phyloP scores from a whole-genome alignment of 75 land plant species.

The Ceratopteris richardii region DNA sequence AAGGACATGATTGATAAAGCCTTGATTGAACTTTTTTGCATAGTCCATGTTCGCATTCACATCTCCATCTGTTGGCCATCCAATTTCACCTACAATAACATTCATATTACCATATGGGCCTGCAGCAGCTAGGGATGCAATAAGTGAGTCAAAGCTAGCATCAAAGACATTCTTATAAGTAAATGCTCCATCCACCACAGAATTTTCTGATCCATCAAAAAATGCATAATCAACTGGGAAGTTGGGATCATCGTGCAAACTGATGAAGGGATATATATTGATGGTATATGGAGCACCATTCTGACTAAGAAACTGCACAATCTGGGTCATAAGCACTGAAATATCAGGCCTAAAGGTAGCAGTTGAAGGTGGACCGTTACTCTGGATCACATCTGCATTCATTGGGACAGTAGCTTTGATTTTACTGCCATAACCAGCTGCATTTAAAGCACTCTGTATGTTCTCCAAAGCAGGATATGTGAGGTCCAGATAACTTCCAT shows the following conservation, averaged over 20 bases:
- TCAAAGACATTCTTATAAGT: conserved; percentile 61
- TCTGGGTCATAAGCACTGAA: conserved; percentile 30
- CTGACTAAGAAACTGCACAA: conserved; percentile 30
- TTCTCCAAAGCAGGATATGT: conserved; percentile 46
- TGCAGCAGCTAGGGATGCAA: conserved; percentile 46
- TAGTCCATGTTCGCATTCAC: conserved; percentile 28
- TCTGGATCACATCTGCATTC: conserved; percentile 44
- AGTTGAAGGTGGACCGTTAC: conserved; percentile 51
- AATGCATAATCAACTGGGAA: conserved; percentile 71
- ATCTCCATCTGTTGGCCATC: conserved; percentile 79
- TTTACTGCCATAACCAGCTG: conserved; percentile 24
- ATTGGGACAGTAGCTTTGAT: conserved; percentile 58
- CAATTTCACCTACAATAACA: conserved; percentile 59
- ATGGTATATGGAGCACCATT: conserved; percentile 42
- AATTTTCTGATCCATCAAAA: conserved; percentile 27
- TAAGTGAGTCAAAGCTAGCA: conserved; percentile 52
- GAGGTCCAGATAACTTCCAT: conserved; percentile 22
- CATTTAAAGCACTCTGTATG: conserved; percentile 33
- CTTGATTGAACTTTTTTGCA: conserved; percentile 52
- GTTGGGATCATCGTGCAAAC: conserved; percentile 31
- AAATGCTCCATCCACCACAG: conserved; percentile 36
- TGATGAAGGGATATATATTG: conserved; percentile 73
- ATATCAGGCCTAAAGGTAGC: conserved; percentile 49
- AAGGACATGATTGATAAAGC: conserved; percentile 31
- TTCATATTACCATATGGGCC: conserved; percentile 38